phyloP scores from a whole-genome alignment of 1,139 yeast species.

The Zygosaccharomyces sapae region DNA sequence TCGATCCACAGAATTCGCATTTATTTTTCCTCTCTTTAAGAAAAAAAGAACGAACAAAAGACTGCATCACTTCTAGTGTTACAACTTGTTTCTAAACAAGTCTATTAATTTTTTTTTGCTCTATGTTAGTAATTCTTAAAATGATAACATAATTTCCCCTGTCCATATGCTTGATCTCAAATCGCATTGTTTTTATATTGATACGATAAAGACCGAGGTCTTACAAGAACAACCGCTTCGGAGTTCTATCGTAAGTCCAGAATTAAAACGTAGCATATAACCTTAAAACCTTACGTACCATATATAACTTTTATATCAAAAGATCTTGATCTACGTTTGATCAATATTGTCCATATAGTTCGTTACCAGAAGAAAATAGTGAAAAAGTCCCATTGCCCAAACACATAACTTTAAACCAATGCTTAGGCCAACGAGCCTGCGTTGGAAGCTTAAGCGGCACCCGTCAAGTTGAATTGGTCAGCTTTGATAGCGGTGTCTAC shows the following conservation, averaged over 20 bases:
- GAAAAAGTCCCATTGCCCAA: conserved; percentile 6
- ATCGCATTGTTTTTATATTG: too few relatives aligned
- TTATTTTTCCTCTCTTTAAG: too few relatives aligned
- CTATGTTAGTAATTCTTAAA: too few relatives aligned
- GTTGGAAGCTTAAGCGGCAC: conserved; percentile 4
- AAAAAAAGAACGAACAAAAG: too few relatives aligned
- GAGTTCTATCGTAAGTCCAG: too few relatives aligned
- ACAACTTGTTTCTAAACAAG: too few relatives aligned
- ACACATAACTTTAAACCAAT: not conserved
- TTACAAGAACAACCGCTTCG: not conserved
- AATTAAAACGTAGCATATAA: not conserved
- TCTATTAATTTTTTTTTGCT: too few relatives aligned
- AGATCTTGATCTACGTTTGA: not conserved
- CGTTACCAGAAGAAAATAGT: not conserved
- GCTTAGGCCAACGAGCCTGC: conserved; percentile 7
- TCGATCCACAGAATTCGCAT: conserved; percentile 83
- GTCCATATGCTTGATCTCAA: too few relatives aligned
- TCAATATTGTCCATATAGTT: not conserved
- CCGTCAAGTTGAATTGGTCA: not conserved
- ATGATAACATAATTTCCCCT: too few relatives aligned
- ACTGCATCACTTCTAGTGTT: too few relatives aligned
- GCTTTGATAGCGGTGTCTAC: not conserved
- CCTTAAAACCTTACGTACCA: conserved; percentile 2
- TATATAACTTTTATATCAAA: conserved; percentile 2
- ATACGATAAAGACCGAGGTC: too few relatives aligned